Evolutionary conservation across 441 rosid species (phyloP).

Genomic region (Syzygium malaccense): DNA sequence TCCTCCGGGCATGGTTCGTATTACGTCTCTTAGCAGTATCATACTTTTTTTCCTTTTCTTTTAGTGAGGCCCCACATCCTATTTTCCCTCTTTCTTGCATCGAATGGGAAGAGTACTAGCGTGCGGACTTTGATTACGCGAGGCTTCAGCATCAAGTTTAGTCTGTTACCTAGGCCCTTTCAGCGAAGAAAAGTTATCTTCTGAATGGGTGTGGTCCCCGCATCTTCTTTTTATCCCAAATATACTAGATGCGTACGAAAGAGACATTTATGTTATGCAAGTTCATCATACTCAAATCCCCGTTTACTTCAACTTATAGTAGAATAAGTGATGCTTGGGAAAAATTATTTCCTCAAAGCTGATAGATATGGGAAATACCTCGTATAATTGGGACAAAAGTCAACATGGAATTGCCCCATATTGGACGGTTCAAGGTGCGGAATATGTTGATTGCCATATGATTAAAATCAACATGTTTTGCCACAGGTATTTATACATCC

Average conservation of each 20-base stretch:
- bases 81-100: no score
- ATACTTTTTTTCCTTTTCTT: no score
- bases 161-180: no score
- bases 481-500: background rate
- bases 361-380: background rate
- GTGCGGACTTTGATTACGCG: no score
- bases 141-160: no score
- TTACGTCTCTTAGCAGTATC: no score
- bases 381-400: background rate
- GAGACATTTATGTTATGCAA: background rate
- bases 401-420: background rate
- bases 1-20: background rate
- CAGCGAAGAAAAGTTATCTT: background rate
- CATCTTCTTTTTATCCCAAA: background rate
- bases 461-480: background rate
- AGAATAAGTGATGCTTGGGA: background rate
- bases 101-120: no score
- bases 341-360: background rate
- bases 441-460: background rate
- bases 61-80: no score
- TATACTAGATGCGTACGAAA: background rate
- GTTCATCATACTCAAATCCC: background rate
- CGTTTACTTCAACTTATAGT: background rate
- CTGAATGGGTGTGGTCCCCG: fast-evolving
- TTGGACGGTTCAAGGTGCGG: background rate